phyloP scores from a whole-genome alignment of 139 green algal genomes.

The Tetradesmus obliquus region DNA sequence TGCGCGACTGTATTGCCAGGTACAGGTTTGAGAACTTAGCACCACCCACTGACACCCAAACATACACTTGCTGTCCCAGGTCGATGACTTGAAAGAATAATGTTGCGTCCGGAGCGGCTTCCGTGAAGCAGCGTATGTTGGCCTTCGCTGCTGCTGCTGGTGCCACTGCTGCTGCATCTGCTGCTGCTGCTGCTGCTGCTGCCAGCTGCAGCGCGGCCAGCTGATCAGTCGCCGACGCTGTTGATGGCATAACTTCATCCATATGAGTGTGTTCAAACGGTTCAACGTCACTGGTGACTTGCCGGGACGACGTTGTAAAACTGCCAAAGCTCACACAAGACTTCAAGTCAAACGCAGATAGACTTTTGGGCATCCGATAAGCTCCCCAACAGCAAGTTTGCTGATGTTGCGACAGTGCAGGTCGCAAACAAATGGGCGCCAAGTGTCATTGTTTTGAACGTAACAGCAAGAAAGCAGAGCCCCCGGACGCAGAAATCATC shows the following conservation, averaged over 20 bases:
- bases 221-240: background rate
- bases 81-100: constrained; percentile 41
- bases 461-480: background rate
- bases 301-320: too few relatives aligned
- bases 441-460: background rate
- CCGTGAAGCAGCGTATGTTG: constrained; percentile 28
- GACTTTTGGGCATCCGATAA: too few relatives aligned
- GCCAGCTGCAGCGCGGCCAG: background rate
- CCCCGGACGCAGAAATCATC: background rate
- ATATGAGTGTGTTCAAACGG: background rate
- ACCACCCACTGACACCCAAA: constrained; percentile 33
- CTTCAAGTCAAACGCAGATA: too few relatives aligned
- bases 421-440: background rate
- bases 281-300: too few relatives aligned
- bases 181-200: background rate
- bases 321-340: too few relatives aligned
- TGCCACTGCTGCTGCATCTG: background rate
- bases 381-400: too few relatives aligned
- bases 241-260: background rate
- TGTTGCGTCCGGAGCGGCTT: constrained; percentile 14
- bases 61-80: constrained; percentile 32
- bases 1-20: constrained; percentile 25
- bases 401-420: background rate
- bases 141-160: background rate
- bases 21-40: constrained; percentile 36